Evolutionary conservation across 495 filamentous ascomycete species (phyloP).

Genomic region (Talaromyces borbonicus): DNA sequence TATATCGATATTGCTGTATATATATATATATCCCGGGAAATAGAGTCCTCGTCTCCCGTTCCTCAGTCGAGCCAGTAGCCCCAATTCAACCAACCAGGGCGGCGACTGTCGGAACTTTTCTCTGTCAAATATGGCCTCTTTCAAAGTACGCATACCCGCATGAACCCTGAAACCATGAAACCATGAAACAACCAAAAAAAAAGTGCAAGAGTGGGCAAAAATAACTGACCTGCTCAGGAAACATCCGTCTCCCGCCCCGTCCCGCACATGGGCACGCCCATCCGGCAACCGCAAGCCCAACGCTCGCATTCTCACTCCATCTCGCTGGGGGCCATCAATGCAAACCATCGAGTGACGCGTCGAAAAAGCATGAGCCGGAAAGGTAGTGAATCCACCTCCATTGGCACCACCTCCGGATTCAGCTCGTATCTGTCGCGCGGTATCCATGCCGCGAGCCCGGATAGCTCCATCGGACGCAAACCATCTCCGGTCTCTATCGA

Average conservation of each 20-base stretch:
- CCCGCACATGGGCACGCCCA: slow-evolving; percentile 19
- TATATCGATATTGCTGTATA: slow-evolving; percentile 8
- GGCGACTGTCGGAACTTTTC: slow-evolving; percentile 26
- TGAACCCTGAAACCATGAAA: no score
- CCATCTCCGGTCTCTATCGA: slow-evolving; percentile 36
- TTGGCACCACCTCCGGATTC: slow-evolving; percentile 27
- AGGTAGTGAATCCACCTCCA: slow-evolving; percentile 35
- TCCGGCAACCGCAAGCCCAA: slow-evolving; percentile 24
- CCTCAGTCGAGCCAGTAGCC: slow-evolving; percentile 4
- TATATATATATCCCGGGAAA: not conserved
- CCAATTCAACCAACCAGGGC: slow-evolving; percentile 15
- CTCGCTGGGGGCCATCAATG: slow-evolving; percentile 68
- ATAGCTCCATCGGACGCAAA: slow-evolving; percentile 42
- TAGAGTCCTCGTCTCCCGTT: not conserved
- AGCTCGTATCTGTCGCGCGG: slow-evolving; percentile 35
- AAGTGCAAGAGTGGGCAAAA: no score
- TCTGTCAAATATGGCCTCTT: slow-evolving; percentile 33
- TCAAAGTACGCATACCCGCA: slow-evolving; percentile 38
- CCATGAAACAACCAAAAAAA: no score
- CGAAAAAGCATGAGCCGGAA: slow-evolving; percentile 71
- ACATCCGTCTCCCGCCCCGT: slow-evolving; percentile 37
- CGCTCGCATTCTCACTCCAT: slow-evolving; percentile 78
- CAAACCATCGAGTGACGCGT: slow-evolving; percentile 76
- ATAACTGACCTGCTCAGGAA: no score
- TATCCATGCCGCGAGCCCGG: slow-evolving; percentile 45